Conservation (phyloP, 192 early-diverging fungal species). For the Coemansia sp. region DNA sequence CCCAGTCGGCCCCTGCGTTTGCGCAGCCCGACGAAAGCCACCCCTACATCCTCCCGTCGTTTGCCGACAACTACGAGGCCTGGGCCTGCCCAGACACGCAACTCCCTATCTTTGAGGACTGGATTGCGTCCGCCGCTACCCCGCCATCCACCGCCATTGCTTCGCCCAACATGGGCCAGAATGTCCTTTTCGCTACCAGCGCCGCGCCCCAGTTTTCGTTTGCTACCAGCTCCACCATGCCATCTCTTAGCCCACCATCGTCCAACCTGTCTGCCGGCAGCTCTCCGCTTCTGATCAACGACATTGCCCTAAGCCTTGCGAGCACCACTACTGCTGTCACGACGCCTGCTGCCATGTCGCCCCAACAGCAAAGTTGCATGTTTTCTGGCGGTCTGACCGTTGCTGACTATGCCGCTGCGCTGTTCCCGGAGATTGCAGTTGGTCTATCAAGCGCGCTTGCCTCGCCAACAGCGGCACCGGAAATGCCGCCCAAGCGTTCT, state of each 20-base stretch:
- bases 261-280: conserved; percentile 24
- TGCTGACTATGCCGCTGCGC: conserved; percentile 46
- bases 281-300: conserved; percentile 39
- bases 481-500: conserved; percentile 7
- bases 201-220: conserved; percentile 12
- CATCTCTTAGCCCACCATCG: conserved; percentile 32
- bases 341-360: not conserved
- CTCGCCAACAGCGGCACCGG: conserved; percentile 5
- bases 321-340: conserved; percentile 13
- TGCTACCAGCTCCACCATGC: conserved; percentile 11
- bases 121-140: conserved; percentile 36
- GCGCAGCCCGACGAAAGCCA: conserved; percentile 32
- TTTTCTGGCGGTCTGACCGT: conserved; percentile 22
- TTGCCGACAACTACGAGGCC: conserved; percentile 47
- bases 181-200: conserved; percentile 19
- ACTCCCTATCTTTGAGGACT: conserved; percentile 50
- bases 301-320: conserved; percentile 42
- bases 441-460: conserved; percentile 19
- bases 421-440: conserved; percentile 43
- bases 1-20: conserved; percentile 28
- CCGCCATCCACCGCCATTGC: conserved; percentile 42
- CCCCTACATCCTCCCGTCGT: conserved; percentile 43
- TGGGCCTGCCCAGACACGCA: conserved; percentile 51
- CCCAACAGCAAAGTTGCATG: conserved; percentile 12
- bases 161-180: conserved; percentile 32